Percentiles rank a stretch among this genome's conserved stretches.
phyloP scores from a whole-genome alignment of 768 basidiomycete genomes.

The Boletus sensibilis region DNA sequence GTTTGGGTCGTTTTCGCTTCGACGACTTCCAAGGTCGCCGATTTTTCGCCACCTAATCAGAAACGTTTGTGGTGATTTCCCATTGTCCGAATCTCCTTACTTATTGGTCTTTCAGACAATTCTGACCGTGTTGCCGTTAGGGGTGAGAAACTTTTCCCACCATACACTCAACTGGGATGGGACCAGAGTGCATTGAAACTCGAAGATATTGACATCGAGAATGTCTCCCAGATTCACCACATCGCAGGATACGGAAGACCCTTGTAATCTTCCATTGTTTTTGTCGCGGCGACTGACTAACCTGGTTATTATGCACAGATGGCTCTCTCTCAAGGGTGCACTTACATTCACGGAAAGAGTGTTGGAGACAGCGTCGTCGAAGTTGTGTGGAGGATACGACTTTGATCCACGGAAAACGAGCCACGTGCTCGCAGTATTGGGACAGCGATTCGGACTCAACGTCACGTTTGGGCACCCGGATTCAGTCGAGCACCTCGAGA shows the following conservation, averaged over 20 bases:
- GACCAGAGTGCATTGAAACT: conserved; percentile 8
- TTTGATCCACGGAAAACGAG: not conserved
- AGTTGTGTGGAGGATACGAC: too few relatives aligned
- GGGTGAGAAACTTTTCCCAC: not conserved
- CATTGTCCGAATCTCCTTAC: too few relatives aligned
- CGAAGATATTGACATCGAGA: not conserved
- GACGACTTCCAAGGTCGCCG: conserved; percentile 8
- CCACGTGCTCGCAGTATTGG: not conserved
- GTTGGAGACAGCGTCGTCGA: not conserved
- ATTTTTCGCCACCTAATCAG: conserved; percentile 6
- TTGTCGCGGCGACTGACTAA: not conserved
- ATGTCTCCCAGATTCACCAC: not conserved
- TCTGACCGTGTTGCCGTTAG: not conserved
- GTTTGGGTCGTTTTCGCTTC: conserved; percentile 21
- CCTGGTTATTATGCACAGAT: not conserved
- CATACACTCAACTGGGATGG: conserved; percentile 16
- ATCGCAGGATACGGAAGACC: conserved; percentile 1
- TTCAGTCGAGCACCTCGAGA: conserved; percentile 1
- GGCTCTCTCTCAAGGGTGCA: not conserved
- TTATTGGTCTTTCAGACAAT: conserved; percentile 2
- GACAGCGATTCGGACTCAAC: conserved; percentile 5
- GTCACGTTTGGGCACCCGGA: conserved; percentile 2
- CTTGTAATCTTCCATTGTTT: not conserved
- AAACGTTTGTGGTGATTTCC: not conserved
- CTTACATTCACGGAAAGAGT: not conserved